Conservation (phyloP, 495 filamentous ascomycete species). For the Glarea lozoyensis region DNA sequence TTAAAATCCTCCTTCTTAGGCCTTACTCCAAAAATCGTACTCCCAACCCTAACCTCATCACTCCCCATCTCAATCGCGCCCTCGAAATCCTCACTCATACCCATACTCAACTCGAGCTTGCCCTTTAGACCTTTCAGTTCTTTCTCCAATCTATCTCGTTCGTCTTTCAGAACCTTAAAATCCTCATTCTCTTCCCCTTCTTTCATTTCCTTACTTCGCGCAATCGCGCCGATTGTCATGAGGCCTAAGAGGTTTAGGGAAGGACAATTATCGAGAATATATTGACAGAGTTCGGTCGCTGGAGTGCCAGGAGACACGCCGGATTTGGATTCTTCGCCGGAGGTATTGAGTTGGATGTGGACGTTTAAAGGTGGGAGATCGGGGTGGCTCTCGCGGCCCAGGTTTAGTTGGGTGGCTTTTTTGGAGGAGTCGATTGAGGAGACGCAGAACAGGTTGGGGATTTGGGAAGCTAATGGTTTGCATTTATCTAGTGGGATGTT, state of each 20-base stretch:
- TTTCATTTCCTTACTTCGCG: slow-evolving; percentile 60
- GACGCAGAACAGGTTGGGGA: slow-evolving; percentile 88
- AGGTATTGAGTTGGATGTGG: slow-evolving; percentile 93
- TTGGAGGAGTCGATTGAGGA: slow-evolving; percentile 81
- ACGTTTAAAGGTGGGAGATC: slow-evolving; percentile 46
- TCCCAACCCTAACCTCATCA: slow-evolving; percentile 90
- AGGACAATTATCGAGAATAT: slow-evolving; percentile 61
- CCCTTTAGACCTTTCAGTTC: slow-evolving; percentile 31
- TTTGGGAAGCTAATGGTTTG: slow-evolving; percentile 68
- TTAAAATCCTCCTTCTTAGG: slow-evolving; percentile 39
- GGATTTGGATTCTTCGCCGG: slow-evolving; percentile 75
- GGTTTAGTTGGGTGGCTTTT: slow-evolving; percentile 75
- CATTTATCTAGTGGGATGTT: slow-evolving; percentile 94
- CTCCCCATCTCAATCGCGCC: slow-evolving; percentile 77
- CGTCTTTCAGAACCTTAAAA: slow-evolving; percentile 59
- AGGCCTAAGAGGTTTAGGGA: slow-evolving; percentile 68
- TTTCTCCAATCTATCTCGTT: slow-evolving; percentile 50
- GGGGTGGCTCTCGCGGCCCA: slow-evolving; percentile 54
- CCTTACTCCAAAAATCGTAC: slow-evolving; percentile 82
- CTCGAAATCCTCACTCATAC: slow-evolving; percentile 94
- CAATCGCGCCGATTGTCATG: slow-evolving; percentile 97
- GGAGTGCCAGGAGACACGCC: slow-evolving; percentile 59
- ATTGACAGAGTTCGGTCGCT: slow-evolving; percentile 51
- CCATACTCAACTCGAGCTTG: slow-evolving; percentile 52
- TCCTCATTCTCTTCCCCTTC: slow-evolving; percentile 83